Conservation (phyloP, 345 rosid species). For the Sisymbrium irio region DNA sequence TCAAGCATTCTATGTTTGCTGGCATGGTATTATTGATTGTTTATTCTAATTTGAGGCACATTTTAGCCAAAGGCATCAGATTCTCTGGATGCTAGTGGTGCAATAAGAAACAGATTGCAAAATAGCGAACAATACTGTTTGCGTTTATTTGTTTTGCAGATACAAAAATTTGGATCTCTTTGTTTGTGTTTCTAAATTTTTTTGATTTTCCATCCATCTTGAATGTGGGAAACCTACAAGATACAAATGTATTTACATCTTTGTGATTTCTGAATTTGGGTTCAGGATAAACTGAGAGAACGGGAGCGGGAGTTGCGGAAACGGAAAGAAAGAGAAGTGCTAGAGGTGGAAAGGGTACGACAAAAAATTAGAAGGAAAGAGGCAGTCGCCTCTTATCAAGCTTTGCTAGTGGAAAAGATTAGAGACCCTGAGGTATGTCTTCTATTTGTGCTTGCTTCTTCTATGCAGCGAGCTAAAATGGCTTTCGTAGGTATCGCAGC, state of each 20-base stretch:
- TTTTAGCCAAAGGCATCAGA: not conserved
- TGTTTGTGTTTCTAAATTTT: not conserved
- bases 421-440: conserved; percentile 83
- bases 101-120: not conserved
- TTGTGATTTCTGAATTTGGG: conserved; percentile 6
- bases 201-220: not conserved
- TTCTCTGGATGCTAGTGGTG: not conserved
- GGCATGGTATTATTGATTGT: not conserved
- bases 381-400: conserved; percentile 86
- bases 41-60: not conserved
- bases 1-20: not conserved
- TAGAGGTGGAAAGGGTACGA: conserved; percentile 92
- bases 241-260: not conserved
- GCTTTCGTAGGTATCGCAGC: not conserved
- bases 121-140: not conserved
- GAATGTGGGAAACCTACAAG: not conserved
- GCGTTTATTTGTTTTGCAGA: not conserved
- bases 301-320: conserved; percentile 87
- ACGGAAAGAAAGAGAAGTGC: conserved; percentile 92
- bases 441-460: conserved; percentile 1
- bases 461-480: not conserved
- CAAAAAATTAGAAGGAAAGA: conserved; percentile 85
- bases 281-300: conserved; percentile 83
- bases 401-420: conserved; percentile 88
- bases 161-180: not conserved